Conservation (phyloP, 2,329 filamentous ascomycete species). For the Monilinia vaccinii-corymbosi region DNA sequence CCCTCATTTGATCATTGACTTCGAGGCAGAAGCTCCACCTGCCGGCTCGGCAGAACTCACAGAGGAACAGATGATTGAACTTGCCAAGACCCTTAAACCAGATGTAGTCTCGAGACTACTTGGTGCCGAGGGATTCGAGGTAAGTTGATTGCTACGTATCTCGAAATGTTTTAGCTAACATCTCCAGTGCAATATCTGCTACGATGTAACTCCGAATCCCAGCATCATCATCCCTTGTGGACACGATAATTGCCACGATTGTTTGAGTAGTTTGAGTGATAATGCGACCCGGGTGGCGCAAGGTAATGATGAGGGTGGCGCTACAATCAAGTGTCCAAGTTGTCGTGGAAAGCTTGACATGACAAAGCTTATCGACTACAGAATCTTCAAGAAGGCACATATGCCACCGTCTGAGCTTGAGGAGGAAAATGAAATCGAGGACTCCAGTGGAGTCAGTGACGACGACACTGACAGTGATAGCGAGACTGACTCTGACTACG, state of each 20-base stretch:
- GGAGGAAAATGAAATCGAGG: conserved; percentile 13
- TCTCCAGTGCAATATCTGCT: conserved; percentile 68
- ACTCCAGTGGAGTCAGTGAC: conserved; percentile 27
- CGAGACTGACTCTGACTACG: conserved; percentile 33
- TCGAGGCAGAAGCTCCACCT: conserved; percentile 34
- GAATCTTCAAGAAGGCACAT: conserved; percentile 64
- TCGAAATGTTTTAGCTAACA: conserved; percentile 7
- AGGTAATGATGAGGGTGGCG: conserved; percentile 40
- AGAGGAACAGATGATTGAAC: conserved; percentile 38
- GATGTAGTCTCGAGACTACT: conserved; percentile 60
- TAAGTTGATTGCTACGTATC: conserved; percentile 3
- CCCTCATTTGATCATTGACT: conserved; percentile 60
- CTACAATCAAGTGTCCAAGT: conserved; percentile 52
- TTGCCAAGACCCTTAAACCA: conserved; percentile 51
- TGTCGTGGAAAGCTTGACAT: conserved; percentile 62
- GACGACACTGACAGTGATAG: conserved; percentile 10
- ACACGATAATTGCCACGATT: conserved; percentile 70
- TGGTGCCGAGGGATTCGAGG: conserved; percentile 39
- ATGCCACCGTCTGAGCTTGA: conserved; percentile 40
- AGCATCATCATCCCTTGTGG: conserved; percentile 76
- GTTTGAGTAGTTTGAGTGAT: conserved; percentile 61
- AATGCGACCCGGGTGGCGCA: conserved; percentile 43
- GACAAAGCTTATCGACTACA: conserved; percentile 63
- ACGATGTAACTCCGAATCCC: conserved; percentile 65
- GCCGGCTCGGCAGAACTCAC: conserved; percentile 11